Conservation (phyloP, 495 filamentous ascomycete species). For the Penicillium herquei region DNA sequence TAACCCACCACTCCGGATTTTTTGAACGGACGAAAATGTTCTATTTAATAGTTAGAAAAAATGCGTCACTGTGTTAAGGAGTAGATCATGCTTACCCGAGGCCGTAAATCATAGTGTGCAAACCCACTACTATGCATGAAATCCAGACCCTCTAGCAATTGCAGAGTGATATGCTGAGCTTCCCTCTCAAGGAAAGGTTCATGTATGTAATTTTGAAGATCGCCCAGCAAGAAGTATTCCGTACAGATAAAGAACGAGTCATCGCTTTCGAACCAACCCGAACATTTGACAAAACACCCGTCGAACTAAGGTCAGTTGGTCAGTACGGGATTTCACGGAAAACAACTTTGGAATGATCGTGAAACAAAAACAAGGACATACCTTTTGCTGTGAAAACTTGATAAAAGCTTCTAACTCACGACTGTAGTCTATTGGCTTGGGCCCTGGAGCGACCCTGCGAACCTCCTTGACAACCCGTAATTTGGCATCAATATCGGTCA, state of each 20-base stretch:
- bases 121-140: slow-evolving; percentile 27
- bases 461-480: slow-evolving; percentile 17
- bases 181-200: slow-evolving; percentile 16
- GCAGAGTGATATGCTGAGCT: slow-evolving; percentile 12
- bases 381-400: slow-evolving; percentile 39
- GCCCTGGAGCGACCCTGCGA: slow-evolving; percentile 1
- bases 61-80: neutral
- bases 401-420: slow-evolving; percentile 41
- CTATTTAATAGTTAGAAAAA: slow-evolving; percentile 9
- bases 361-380: slow-evolving; percentile 2
- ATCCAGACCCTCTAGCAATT: slow-evolving; percentile 22
- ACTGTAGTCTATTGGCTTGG: slow-evolving; percentile 20
- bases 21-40: slow-evolving; percentile 31
- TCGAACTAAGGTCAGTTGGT: slow-evolving; percentile 9
- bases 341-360: neutral
- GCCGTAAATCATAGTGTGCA: slow-evolving; percentile 28
- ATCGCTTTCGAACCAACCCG: slow-evolving; percentile 32
- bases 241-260: slow-evolving; percentile 33
- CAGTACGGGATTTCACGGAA: slow-evolving; percentile 11
- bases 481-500: neutral
- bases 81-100: slow-evolving; percentile 11
- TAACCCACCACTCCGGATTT: slow-evolving; percentile 38
- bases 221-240: slow-evolving; percentile 29
- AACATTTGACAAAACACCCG: slow-evolving; percentile 30
- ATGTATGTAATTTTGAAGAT: slow-evolving; percentile 8